Evolutionary conservation across 306 rosid species (phyloP).

Genomic region (Rosa multiflora): DNA sequence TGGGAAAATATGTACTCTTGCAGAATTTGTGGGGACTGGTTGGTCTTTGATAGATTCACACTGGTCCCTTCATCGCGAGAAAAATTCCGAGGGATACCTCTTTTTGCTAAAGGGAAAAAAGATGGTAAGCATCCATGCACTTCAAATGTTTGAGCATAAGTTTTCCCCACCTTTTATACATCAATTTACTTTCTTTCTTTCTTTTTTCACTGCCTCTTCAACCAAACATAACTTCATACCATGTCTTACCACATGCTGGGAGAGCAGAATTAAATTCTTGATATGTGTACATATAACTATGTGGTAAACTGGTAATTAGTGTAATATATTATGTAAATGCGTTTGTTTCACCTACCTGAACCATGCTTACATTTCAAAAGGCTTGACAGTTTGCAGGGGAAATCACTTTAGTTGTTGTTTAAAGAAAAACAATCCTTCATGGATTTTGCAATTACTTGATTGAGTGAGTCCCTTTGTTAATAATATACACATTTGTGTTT

Average conservation of each 20-base stretch:
- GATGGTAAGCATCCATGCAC: conserved; percentile 51
- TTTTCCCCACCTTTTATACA: neutral
- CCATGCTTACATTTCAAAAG: neutral
- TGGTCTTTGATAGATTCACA: conserved; percentile 75
- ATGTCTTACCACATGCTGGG: neutral
- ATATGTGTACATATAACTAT: neutral
- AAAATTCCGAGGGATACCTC: conserved; percentile 48
- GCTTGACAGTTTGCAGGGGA: neutral
- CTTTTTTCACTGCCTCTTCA: neutral
- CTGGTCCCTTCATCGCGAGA: conserved; percentile 60
- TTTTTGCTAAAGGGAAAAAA: conserved; percentile 64
- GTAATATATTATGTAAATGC: neutral
- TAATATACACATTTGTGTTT: neutral
- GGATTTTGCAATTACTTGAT: neutral
- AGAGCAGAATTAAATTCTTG: neutral
- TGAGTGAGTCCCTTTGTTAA: neutral
- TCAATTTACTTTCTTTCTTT: neutral
- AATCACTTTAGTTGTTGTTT: neutral
- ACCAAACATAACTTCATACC: neutral
- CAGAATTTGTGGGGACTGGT: conserved; percentile 54
- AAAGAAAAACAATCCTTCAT: neutral
- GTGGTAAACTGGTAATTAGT: neutral
- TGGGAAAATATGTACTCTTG: conserved; percentile 64
- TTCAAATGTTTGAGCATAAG: neutral
- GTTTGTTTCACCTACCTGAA: neutral